Percentiles rank a stretch among this genome's conserved stretches.
phyloP scores from a whole-genome alignment of 441 rosid species.

The Brassica hybrid region DNA sequence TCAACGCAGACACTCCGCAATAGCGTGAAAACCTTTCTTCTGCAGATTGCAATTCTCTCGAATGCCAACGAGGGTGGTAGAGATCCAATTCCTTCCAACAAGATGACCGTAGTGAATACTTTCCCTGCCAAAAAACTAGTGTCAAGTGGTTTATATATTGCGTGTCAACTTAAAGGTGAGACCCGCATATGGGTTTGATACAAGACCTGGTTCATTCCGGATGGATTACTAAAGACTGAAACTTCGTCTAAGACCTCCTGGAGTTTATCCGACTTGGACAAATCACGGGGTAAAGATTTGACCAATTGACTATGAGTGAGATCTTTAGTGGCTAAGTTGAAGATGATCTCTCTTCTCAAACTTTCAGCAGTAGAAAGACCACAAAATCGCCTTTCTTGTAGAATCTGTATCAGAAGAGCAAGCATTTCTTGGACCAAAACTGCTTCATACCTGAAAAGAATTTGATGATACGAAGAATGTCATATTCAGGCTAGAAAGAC shows the following conservation, averaged over 20 bases:
- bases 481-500: conserved; percentile 27
- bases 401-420: conserved; percentile 79
- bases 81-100: conserved; percentile 97
- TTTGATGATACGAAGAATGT: conserved; percentile 31
- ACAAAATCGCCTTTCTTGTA: conserved; percentile 95
- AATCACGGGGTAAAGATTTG: conserved; percentile 86
- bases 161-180: too few relatives aligned
- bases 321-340: conserved; percentile 88
- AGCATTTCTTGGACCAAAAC: conserved; percentile 79
- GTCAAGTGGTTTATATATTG: too few relatives aligned
- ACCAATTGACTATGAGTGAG: conserved; percentile 93
- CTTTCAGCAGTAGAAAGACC: conserved; percentile 77
- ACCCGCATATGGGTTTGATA: conserved; percentile 29
- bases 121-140: conserved; percentile 63
- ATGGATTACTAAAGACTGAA: conserved; percentile 81
- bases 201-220: conserved; percentile 92
- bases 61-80: conserved; percentile 94
- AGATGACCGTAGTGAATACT: conserved; percentile 75
- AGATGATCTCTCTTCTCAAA: conserved; percentile 88
- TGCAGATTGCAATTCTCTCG: conserved; percentile 90
- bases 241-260: conserved; percentile 81
- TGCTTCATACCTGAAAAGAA: conserved; percentile 78
- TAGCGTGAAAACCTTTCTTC: conserved; percentile 92
- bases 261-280: conserved; percentile 78
- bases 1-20: conserved; percentile 78